A percentile compares a stretch with the other conserved stretches of the same genome.
phyloP scores from a whole-genome alignment of 139 green algal genomes.

The Pseudopediastrum boryanum region DNA sequence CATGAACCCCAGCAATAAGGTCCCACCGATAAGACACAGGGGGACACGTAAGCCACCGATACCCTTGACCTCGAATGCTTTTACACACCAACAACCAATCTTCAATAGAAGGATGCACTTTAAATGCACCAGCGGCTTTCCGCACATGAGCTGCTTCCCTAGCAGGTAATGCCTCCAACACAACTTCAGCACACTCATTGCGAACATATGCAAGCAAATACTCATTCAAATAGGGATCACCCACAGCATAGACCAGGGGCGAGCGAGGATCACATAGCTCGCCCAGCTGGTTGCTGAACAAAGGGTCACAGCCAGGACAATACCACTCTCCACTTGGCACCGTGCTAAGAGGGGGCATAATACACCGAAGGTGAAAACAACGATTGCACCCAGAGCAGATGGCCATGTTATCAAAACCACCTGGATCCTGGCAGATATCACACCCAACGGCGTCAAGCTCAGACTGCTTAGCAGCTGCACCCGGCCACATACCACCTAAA shows the following conservation, averaged over 20 bases:
- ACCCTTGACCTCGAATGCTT: background rate
- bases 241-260: background rate
- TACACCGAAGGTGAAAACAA: constrained; percentile 22
- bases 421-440: constrained; percentile 10
- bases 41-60: background rate
- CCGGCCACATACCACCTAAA: too few relatives aligned
- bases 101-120: background rate
- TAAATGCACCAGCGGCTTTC: background rate
- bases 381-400: constrained; percentile 25
- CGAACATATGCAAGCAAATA: constrained; percentile 4
- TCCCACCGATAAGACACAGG: constrained; percentile 24
- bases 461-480: background rate
- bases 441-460: constrained; percentile 9
- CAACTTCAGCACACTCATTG: background rate
- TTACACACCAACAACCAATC: constrained; percentile 17
- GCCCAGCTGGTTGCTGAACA: constrained; percentile 20
- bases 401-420: constrained; percentile 33
- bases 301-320: constrained; percentile 21
- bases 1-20: constrained; percentile 29
- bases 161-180: background rate
- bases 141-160: background rate
- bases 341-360: constrained; percentile 13
- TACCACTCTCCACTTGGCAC: constrained; percentile 32
- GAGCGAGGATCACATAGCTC: constrained; percentile 6
- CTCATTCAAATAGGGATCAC: constrained; percentile 10